These are phyloP conservation scores for Immersiporthe knoxdaviesiana DNA, from an alignment of 2,329 filamentous ascomycete species.

Conservation along the genomic window DNA sequence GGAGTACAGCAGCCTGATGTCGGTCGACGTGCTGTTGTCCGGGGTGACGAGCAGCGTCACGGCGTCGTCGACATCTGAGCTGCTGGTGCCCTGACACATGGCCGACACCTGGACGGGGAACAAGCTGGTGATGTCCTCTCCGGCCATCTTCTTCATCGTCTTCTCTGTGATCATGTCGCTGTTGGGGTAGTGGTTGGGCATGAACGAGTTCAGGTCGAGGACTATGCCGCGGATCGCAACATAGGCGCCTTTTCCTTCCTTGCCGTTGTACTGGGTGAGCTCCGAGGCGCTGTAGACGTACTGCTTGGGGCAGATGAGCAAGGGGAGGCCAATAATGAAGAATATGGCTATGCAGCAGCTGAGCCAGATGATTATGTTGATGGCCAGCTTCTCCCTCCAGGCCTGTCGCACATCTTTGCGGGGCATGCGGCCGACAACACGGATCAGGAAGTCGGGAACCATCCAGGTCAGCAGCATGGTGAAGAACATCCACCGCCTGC, in stretches of 20 bases:
- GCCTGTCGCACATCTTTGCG: slow-evolving; percentile 91
- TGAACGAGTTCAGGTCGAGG: slow-evolving; percentile 77
- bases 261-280: slow-evolving; percentile 73
- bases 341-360: slow-evolving; percentile 78
- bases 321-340: slow-evolving; percentile 87
- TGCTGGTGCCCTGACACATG: slow-evolving; percentile 78
- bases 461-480: slow-evolving; percentile 86
- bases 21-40: slow-evolving; percentile 73
- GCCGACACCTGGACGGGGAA: slow-evolving; percentile 96
- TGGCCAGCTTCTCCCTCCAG: slow-evolving; percentile 96
- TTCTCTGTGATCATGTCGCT: slow-evolving; percentile 57
- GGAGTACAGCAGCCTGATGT: slow-evolving; percentile 70
- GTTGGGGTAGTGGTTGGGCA: slow-evolving; percentile 76
- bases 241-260: slow-evolving; percentile 65
- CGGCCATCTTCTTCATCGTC: slow-evolving; percentile 77
- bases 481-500: slow-evolving; percentile 87
- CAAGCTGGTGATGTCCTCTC: slow-evolving; percentile 80
- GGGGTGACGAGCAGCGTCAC: slow-evolving; percentile 85
- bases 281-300: slow-evolving; percentile 82
- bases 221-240: slow-evolving; percentile 87
- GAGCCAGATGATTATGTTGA: slow-evolving; percentile 97
- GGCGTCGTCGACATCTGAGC: slow-evolving; percentile 59
- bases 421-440: slow-evolving; percentile 78
- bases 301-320: slow-evolving; percentile 88
- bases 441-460: slow-evolving; percentile 82